A percentile compares a stretch with the other conserved stretches of the same genome.
Conservation (phyloP, 2,329 filamentous ascomycete species). For the Ophidiomyces ophidiicola region DNA sequence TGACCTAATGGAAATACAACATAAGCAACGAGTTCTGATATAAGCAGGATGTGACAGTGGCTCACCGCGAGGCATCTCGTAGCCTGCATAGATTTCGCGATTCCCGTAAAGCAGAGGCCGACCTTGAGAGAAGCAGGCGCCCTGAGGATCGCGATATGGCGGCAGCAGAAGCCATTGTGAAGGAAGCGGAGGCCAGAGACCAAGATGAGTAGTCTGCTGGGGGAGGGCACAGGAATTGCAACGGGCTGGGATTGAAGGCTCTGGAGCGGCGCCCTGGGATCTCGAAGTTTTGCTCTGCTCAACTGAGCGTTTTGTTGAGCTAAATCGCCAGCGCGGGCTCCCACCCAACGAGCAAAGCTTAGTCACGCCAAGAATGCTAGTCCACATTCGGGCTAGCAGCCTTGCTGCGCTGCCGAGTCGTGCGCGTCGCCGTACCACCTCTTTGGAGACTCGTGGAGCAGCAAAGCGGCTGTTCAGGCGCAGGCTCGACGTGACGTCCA, state of each 20-base stretch:
- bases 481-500: constrained; percentile 1
- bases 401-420: no score
- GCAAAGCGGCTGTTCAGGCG: no score
- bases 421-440: no score
- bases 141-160: constrained; percentile 34
- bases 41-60: background rate
- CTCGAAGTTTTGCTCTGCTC: background rate
- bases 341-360: no score
- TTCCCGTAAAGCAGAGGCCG: constrained; percentile 34
- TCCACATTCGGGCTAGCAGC: no score
- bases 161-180: constrained; percentile 33
- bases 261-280: background rate
- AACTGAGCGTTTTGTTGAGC: constrained; percentile 12
- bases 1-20: constrained; percentile 20
- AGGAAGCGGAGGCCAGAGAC: background rate
- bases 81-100: constrained; percentile 35
- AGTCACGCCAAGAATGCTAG: no score
- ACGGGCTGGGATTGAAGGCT: constrained; percentile 3
- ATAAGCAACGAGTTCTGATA: background rate
- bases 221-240: background rate
- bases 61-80: constrained; percentile 33
- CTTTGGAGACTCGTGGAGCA: no score
- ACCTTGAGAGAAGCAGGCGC: constrained; percentile 32
- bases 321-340: no score
- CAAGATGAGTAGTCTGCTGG: background rate